Percentiles rank a stretch among this genome's conserved stretches.
Conservation (phyloP, 192 early-diverging fungal genomes). For the Chytriomyces confervae region DNA sequence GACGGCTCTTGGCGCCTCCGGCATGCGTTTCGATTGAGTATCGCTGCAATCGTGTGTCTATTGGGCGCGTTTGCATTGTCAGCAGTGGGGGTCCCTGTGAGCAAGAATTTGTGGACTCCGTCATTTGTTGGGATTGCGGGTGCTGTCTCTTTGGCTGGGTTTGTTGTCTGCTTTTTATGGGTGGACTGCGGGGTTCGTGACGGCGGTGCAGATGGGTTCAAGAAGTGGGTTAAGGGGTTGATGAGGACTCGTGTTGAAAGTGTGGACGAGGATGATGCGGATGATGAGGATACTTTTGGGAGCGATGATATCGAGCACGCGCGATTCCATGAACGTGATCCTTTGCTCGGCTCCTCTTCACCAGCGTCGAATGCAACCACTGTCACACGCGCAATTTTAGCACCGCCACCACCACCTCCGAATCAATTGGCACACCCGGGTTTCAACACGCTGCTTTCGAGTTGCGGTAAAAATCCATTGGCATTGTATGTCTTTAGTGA, state of each 20-base stretch:
- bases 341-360: too few species aligned
- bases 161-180: slow-evolving; percentile 41
- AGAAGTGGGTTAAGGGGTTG: background rate
- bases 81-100: slow-evolving; percentile 49
- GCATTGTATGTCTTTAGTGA: slow-evolving; percentile 51
- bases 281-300: too few species aligned
- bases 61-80: slow-evolving; percentile 11
- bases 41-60: background rate
- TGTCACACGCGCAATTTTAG: too few species aligned
- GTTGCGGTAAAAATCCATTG: slow-evolving; percentile 55
- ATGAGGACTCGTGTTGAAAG: background rate
- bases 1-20: slow-evolving; percentile 31
- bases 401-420: background rate
- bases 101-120: slow-evolving; percentile 63
- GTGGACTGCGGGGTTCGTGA: slow-evolving; percentile 47
- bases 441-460: background rate
- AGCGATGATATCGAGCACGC: too few species aligned
- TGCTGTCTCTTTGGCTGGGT: slow-evolving; percentile 32
- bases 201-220: slow-evolving; percentile 26
- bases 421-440: background rate
- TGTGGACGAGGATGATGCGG: background rate
- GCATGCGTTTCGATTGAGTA: background rate
- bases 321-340: too few species aligned
- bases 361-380: too few species aligned
- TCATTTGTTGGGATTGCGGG: slow-evolving; percentile 50